Base-by-base conservation (phyloP, 768 basidiomycete genomes). In the Lactarius akahatsu region DNA sequence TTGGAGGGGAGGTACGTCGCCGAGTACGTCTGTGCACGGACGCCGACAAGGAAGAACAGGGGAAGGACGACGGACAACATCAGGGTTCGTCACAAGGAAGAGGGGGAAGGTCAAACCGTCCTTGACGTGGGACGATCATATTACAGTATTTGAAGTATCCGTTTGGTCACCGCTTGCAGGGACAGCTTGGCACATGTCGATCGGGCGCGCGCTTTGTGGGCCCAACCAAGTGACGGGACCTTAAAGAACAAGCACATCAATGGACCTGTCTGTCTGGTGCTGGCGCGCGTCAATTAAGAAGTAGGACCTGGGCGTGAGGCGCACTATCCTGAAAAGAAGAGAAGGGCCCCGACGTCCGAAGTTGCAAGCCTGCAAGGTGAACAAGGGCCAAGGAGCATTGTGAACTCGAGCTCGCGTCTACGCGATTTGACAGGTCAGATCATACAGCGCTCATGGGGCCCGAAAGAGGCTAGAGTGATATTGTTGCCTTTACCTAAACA, bases 1-100 rank as follows among this genome's bases (percentile, higher is more conserved):
- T 81, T 82, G 18, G 79, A 79, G 57, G 82, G 85, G 38, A 82
- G 78, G 68, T 81, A 85, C 34, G 81, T 79, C 41, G 83, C 80
- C 66, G 76, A 77, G 74, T 85, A 78, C 6, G 76, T 75, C 68
- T 76, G 76, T 23, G 74, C 77, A 36, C 65, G 71, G 32, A 70
- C 74, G 50, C 62, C 40, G 52, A 70, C 47, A 3, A 68, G 57
- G 32, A 71, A 43, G 34, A 57, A 58, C n/a, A 71, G 30, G 15
- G 59, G 61, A 30, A 69, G 56, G 11, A 59, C 28, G 34, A 41
- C 23, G 28, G 60, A 68, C 40, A 68, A 57, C 67, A 70, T 70
- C 32, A 13, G 3, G 38, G 13, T 4, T 58, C 57, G 61, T 36
- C 16, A 55, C 2, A 30, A 30, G 50, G n/a, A 45, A 20, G 32